Percentiles rank a stretch among this genome's conserved stretches.
Conservation (phyloP, 768 basidiomycete genomes). For the Podaxis sp. region DNA sequence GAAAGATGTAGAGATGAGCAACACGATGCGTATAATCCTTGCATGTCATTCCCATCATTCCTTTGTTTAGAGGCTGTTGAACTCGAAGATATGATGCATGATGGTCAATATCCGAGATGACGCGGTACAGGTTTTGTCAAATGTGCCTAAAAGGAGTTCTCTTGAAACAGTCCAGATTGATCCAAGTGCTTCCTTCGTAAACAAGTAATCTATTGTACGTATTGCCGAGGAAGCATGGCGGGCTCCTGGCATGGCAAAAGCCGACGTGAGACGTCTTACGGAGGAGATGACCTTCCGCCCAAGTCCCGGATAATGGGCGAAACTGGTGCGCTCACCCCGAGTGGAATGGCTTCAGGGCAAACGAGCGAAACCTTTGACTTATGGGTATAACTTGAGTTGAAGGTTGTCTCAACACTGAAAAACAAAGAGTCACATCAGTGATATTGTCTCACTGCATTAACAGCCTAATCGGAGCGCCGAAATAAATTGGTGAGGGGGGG, state of each 20-base stretch:
- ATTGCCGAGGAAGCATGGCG: not conserved
- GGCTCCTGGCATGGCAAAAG: not conserved
- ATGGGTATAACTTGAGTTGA: not conserved
- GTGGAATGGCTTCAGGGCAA: not conserved
- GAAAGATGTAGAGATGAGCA: not conserved
- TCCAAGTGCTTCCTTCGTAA: not conserved
- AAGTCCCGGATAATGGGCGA: not conserved
- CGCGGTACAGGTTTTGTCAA: too few species aligned
- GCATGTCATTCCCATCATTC: not conserved
- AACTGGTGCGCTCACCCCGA: not conserved
- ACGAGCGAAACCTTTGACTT: not conserved
- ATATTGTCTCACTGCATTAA: not conserved
- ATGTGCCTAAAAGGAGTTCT: not conserved
- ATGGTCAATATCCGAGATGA: not conserved
- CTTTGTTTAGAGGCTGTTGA: not conserved
- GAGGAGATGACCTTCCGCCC: not conserved
- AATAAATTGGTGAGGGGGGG: not conserved
- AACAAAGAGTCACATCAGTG: not conserved
- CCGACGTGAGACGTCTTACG: not conserved
- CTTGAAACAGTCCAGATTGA: not conserved
- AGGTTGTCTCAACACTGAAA: not conserved
- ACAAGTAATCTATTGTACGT: not conserved
- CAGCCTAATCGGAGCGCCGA: not conserved
- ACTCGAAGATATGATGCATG: not conserved
- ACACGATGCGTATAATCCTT: not conserved